A percentile compares a stretch with the other conserved stretches of the same genome.
Conservation (phyloP, 2,329 filamentous ascomycete species). For the Paraphoma sp. region DNA sequence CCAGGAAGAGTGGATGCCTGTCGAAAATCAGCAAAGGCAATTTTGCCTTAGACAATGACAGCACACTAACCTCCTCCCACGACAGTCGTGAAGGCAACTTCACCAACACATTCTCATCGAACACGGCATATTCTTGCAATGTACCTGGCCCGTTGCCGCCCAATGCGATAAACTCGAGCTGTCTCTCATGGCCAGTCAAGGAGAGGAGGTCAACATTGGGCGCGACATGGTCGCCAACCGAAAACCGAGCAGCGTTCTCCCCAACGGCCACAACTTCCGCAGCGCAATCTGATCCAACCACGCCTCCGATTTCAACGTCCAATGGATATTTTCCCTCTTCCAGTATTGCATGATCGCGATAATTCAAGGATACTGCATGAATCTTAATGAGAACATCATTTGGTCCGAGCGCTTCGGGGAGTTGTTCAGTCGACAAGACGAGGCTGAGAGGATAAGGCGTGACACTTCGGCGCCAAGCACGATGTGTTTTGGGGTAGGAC, state of each 20-base stretch:
- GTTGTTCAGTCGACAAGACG: slow-evolving; percentile 13
- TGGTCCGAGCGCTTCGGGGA: slow-evolving; percentile 17
- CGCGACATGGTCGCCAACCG: slow-evolving; percentile 32
- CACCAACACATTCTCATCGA: slow-evolving; percentile 32
- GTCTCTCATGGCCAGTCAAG: slow-evolving; percentile 18
- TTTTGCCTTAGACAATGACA: too few relatives aligned
- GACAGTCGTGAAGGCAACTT: slow-evolving; percentile 27
- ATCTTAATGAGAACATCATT: slow-evolving; percentile 32
- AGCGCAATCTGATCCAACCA: slow-evolving; percentile 32
- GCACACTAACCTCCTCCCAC: slow-evolving; percentile 34
- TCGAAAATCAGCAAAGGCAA: neutral
- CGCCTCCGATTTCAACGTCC: slow-evolving; percentile 13
- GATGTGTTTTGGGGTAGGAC: slow-evolving; percentile 20
- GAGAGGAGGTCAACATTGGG: slow-evolving; percentile 15
- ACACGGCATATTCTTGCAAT: slow-evolving; percentile 32
- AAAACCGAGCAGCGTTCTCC: slow-evolving; percentile 16
- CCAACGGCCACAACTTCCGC: slow-evolving; percentile 33
- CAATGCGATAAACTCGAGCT: neutral
- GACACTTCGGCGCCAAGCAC: slow-evolving; percentile 25
- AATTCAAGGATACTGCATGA: slow-evolving; percentile 37
- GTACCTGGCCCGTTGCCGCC: slow-evolving; percentile 23
- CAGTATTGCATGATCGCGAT: slow-evolving; percentile 35
- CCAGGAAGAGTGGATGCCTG: slow-evolving; percentile 30
- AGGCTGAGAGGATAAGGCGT: slow-evolving; percentile 13
- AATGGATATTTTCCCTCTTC: slow-evolving; percentile 21